Evolutionary conservation across 495 filamentous ascomycete species (phyloP).

Genomic region (Annulohypoxylon nitens): DNA sequence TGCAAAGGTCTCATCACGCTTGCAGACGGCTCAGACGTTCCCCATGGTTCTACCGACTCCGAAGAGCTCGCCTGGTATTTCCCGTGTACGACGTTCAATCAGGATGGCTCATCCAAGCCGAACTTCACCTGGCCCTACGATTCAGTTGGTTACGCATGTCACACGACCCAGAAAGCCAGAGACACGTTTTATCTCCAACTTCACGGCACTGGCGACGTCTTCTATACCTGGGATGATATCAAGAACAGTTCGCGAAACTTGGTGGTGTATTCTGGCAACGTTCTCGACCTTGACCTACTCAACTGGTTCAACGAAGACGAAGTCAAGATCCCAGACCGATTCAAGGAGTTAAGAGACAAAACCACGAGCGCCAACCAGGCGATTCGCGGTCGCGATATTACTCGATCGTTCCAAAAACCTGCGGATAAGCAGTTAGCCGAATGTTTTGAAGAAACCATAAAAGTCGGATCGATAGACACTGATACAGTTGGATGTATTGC

Average conservation of each 20-base stretch:
- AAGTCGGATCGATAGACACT: constrained; percentile 95
- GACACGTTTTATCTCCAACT: constrained; percentile 83
- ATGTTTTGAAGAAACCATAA: constrained; percentile 92
- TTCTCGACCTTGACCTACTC: constrained; percentile 92
- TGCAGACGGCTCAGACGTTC: constrained; percentile 78
- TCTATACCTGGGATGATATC: constrained; percentile 96
- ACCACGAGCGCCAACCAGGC: constrained; percentile 69
- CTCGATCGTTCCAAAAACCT: constrained; percentile 82
- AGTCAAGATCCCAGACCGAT: constrained; percentile 81
- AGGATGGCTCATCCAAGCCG: constrained; percentile 85
- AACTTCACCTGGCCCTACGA: constrained; percentile 76
- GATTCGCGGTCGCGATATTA: constrained; percentile 90
- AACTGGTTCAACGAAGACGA: constrained; percentile 89
- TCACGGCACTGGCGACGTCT: constrained; percentile 70
- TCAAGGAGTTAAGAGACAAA: constrained; percentile 77
- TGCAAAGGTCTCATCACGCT: constrained; percentile 92
- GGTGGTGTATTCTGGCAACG: constrained; percentile 92
- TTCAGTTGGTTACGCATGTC: constrained; percentile 90
- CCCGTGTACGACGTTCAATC: constrained; percentile 90
- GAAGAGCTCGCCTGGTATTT: constrained; percentile 96
- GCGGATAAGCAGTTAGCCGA: constrained; percentile 83
- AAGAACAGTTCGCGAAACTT: constrained; percentile 90
- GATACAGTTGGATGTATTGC: constrained; percentile 98
- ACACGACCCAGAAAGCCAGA: constrained; percentile 77
- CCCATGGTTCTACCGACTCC: constrained; percentile 69